A percentile compares a stretch with the other conserved stretches of the same genome.
phyloP scores from a whole-genome alignment of 441 rosid species.

The Pelargonium exstipulatum region DNA sequence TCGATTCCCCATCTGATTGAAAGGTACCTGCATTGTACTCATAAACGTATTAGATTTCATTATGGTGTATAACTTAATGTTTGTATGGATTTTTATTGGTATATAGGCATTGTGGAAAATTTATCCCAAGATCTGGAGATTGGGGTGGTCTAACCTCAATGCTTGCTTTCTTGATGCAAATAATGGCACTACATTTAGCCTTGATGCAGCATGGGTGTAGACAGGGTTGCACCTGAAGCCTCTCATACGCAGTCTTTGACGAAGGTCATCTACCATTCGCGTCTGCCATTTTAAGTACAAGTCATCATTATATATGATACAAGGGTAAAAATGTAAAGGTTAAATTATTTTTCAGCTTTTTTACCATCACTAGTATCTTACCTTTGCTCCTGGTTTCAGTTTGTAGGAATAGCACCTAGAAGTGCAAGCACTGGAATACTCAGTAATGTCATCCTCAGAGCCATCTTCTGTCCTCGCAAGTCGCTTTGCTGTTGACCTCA shows the following conservation, averaged over 20 bases:
- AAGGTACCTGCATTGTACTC: constrained; percentile 55
- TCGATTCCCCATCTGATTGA: constrained; percentile 80
- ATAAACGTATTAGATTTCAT: constrained; percentile 13
- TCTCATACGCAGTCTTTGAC: constrained; percentile 77
- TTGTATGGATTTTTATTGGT: neutral
- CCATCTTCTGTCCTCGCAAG: constrained; percentile 51
- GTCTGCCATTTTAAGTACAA: constrained; percentile 43
- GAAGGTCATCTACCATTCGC: constrained; percentile 58
- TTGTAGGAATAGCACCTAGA: constrained; percentile 59
- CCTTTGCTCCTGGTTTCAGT: constrained; percentile 68
- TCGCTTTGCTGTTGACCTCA: constrained; percentile 43
- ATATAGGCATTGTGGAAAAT: neutral
- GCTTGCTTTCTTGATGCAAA: constrained; percentile 86
- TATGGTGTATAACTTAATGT: neutral
- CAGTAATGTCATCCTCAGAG: constrained; percentile 45
- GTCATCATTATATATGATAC: constrained; percentile 18
- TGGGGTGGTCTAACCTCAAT: constrained; percentile 46
- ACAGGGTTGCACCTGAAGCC: constrained; percentile 73
- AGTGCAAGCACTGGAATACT: constrained; percentile 40
- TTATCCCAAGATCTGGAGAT: neutral
- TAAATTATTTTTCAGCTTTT: neutral
- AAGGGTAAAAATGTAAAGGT: constrained; percentile 11
- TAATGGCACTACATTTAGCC: constrained; percentile 70
- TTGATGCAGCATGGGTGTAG: constrained; percentile 55
- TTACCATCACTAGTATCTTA: constrained; percentile 22